Conservation (phyloP, 192 early-diverging fungal genomes). For the Phycomyces blakesleeanus region DNA sequence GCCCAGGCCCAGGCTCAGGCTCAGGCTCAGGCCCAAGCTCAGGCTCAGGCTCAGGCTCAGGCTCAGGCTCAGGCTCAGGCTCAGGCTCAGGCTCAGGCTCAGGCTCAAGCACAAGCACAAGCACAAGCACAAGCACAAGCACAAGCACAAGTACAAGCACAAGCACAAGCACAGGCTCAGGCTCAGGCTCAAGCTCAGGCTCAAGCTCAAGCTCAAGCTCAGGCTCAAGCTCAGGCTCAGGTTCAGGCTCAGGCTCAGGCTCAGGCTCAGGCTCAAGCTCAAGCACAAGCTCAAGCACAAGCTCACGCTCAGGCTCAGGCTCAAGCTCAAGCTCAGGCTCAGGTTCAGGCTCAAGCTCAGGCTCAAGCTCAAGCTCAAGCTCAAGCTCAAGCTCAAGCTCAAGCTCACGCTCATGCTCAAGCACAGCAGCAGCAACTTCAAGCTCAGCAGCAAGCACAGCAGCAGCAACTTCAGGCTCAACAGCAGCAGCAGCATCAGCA, state of each 20-base stretch:
- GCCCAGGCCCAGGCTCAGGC: not conserved
- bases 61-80: not conserved
- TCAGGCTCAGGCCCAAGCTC: not conserved
- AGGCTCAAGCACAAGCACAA: no score
- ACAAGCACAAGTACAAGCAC: not conserved
- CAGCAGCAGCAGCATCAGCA: not conserved
- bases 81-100: no score
- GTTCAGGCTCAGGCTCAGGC: slow-evolving; percentile 3
- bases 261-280: slow-evolving; percentile 1
- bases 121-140: no score
- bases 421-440: not conserved
- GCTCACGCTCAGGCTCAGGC: not conserved
- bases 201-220: not conserved
- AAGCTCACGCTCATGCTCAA: not conserved
- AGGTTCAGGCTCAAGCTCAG: not conserved
- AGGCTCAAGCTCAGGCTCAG: slow-evolving; percentile 2
- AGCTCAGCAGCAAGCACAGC: not conserved
- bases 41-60: not conserved
- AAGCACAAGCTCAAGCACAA: not conserved
- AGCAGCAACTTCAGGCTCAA: not conserved
- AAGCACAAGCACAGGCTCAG: slow-evolving; percentile 1
- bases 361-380: not conserved
- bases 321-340: slow-evolving; percentile 4
- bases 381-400: not conserved
- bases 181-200: slow-evolving; percentile 3